Base-by-base conservation (phyloP, 805 yeast genomes). In the Cyberlindnera japonica region DNA sequence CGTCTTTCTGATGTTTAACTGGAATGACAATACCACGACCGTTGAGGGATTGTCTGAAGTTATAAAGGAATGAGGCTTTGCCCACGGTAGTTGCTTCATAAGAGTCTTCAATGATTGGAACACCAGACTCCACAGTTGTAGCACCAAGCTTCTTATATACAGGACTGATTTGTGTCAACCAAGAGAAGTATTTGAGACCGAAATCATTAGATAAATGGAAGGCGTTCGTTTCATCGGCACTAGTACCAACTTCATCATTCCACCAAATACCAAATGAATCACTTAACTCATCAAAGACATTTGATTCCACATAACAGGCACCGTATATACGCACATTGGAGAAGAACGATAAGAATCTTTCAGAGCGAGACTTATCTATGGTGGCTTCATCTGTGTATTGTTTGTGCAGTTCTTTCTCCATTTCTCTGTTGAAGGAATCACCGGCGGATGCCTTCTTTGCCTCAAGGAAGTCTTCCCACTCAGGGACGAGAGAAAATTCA, bases 21-120 rank as follows among this genome's bases (percentile, higher is more conserved):
- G 81, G 71, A 8, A 79, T 55, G 3, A 76, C 82, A 14, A 78
- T 69, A 8, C 86, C 86, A 43, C 59, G 59, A 3, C 79, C 79
- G 13, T 59, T 58, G 22, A 62, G 35, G 10, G 41, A 32, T 8
- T 43, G 45, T 44, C 43, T 55, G 21, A 54, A 51, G 16, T 55
- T 50, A 18, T 64, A 63, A 29, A 59, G 47, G 44, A 55, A 62
- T 53, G 64, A 59, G 3, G 47, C 47, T 38, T 44, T 24, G 10
- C 40, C 42, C 6, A 43, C 44, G 4, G 37, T 32, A n/a, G 34
- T 29, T 5, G 37, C 29, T 15, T 27, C 38, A 18, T 33, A 37
- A 2, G 31, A 11, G 4, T 53, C 38, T 35, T 49, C 61, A 18
- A 51, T 45, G 12, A 41, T 35, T 48, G 64, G 59, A 13, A 57